Evolutionary conservation across 768 basidiomycete species (phyloP).

Genomic region (Mrakia gelida): DNA sequence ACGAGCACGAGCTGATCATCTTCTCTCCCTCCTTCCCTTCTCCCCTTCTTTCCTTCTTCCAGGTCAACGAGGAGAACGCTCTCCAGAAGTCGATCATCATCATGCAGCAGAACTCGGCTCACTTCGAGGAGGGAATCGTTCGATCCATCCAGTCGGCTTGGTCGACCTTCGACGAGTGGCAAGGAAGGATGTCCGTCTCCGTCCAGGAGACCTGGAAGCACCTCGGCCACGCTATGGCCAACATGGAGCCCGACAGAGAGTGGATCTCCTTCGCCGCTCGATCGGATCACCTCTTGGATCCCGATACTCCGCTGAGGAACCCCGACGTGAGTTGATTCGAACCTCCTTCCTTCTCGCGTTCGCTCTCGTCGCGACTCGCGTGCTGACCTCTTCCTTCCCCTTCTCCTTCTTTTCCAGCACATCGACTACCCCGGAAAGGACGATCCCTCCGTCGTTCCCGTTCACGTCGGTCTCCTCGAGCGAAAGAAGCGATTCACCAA

Average conservation of each 20-base stretch:
- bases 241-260: slow-evolving; percentile 78
- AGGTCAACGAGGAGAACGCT: slow-evolving; percentile 91
- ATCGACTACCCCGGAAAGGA: slow-evolving; percentile 87
- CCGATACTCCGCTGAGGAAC: slow-evolving; percentile 76
- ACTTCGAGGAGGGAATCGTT: slow-evolving; percentile 95
- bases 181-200: slow-evolving; percentile 65
- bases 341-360: not conserved
- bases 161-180: slow-evolving; percentile 86
- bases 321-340: slow-evolving; percentile 38
- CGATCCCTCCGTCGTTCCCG: slow-evolving; percentile 75
- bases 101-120: slow-evolving; percentile 94
- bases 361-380: not conserved
- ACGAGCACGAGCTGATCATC: not conserved
- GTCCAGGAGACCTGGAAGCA: slow-evolving; percentile 70
- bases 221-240: slow-evolving; percentile 68
- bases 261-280: slow-evolving; percentile 95
- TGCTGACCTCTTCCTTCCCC: not conserved
- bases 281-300: slow-evolving; percentile 90
- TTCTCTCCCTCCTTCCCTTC: not conserved
- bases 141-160: slow-evolving; percentile 93
- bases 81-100: slow-evolving; percentile 96
- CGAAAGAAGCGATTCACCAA: slow-evolving; percentile 94
- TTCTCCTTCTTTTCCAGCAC: slow-evolving; percentile 32
- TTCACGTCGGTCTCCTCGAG: slow-evolving; percentile 85
- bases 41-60: not conserved